Base-by-base conservation (phyloP, 2,329 filamentous ascomycete genomes). In the Magnaporthiopsis incrustans region DNA sequence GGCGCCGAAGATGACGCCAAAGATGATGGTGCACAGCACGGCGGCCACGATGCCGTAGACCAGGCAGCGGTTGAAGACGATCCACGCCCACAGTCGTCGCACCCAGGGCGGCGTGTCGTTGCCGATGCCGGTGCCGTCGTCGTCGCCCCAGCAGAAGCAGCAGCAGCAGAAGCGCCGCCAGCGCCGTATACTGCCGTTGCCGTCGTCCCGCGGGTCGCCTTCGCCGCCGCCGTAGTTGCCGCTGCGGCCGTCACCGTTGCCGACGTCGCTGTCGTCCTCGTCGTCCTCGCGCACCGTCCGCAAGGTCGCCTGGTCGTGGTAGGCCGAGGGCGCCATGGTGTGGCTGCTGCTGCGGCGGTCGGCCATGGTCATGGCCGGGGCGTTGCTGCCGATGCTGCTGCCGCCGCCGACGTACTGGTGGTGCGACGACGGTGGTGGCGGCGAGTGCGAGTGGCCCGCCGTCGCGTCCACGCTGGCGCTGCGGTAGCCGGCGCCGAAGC, bases 1-100 rank as follows among this genome's bases (percentile, higher is more conserved):
- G 56, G 57, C 56, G n/a, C 44, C 61, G 18, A 58, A 59, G 22
- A 63, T 53, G 61, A 63, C 32, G 30, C 50, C 53, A 26, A 63
- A 59, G n/a, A 63, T 32, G n/a, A 63, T 57, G 15, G 22, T 44
- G 53, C 61, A 58, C n/a, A 63, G 22, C n/a, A 58, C 32, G 35
- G 33, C 56, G 11, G 61, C 50, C 15, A 63, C n/a, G 12, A 44
- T 18, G 12, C 44, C 61, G 56, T 59, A 63, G 53, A 63, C 33
- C n/a, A 44, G 50, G 18, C 61, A 63, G 8, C 61, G 56, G 56
- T 63, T 63, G 26, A 57, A 27, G 22, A 56, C 50, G 61, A 56
- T 11, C 32, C 57, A 63, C 38, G 22, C 60, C 60, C 60, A 61
- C 12, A 50, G 33, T 14, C 38, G 60, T 15, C 60, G 25, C 3